Evolutionary conservation across 176 grass and related monocot genomes (phyloP).

Genomic region (Coix lacrymajobi): DNA sequence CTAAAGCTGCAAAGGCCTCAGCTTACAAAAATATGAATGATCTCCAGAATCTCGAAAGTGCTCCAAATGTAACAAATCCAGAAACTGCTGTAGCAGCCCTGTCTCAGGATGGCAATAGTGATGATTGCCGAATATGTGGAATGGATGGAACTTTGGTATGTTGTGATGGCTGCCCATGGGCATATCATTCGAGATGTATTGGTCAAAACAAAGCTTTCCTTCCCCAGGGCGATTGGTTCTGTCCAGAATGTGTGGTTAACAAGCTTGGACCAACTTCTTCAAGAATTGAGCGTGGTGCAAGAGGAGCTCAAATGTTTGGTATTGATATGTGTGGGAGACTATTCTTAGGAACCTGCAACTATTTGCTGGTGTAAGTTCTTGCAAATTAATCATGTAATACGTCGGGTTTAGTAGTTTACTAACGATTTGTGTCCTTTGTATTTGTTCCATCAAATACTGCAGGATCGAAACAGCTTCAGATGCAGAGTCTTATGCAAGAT

Average conservation of each 20-base stretch:
- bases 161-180: conserved; percentile 89
- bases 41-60: conserved; percentile 18
- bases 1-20: conserved; percentile 42
- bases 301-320: conserved; percentile 75
- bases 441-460: conserved; percentile 26
- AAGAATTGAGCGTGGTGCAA: conserved; percentile 73
- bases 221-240: conserved; percentile 78
- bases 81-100: conserved; percentile 24
- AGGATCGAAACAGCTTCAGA: conserved; percentile 52
- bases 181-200: conserved; percentile 99
- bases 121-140: conserved; percentile 90
- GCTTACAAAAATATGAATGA: conserved; percentile 26
- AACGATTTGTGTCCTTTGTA: background rate
- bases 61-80: conserved; percentile 30
- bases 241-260: conserved; percentile 83
- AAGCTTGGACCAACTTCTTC: conserved; percentile 66
- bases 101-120: conserved; percentile 82
- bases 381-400: conserved; percentile 8
- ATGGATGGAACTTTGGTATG: conserved; percentile 99
- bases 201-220: conserved; percentile 80
- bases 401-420: background rate
- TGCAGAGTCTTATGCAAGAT: conserved; percentile 57
- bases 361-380: conserved; percentile 94
- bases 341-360: conserved; percentile 86
- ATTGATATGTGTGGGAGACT: conserved; percentile 61